Conservation (phyloP, 225 moss, liverwort and hornwort species). For the Pseudoscleropodium purum region DNA sequence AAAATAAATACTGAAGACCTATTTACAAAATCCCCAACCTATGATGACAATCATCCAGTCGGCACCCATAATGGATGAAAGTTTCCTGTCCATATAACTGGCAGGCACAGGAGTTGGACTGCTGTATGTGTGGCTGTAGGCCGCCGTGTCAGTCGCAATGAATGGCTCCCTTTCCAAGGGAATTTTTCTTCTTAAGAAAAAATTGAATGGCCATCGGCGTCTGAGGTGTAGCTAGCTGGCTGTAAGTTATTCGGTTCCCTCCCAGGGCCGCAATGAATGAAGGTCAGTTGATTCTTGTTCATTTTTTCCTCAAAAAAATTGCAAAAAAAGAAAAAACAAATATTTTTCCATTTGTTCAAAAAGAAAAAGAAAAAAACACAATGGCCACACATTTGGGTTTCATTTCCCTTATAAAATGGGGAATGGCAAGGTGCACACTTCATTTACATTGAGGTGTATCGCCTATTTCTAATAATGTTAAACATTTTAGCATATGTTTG, state of each 20-base stretch:
- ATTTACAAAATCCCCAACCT: accelerated
- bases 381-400: neutral
- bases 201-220: neutral
- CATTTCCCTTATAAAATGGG: neutral
- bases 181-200: neutral
- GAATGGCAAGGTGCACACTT: no score
- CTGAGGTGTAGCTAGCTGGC: neutral
- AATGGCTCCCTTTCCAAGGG: neutral
- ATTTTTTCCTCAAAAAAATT: neutral
- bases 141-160: neutral
- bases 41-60: neutral
- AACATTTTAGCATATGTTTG: no score
- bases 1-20: neutral
- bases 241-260: neutral
- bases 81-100: neutral
- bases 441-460: no score
- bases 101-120: neutral
- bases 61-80: neutral
- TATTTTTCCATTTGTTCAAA: no score
- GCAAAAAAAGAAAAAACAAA: no score
- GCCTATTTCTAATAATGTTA: no score
- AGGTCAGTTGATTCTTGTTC: neutral
- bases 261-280: neutral
- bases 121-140: neutral
- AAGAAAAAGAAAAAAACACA: neutral